Conservation (phyloP, 352 stramenopile species). For the Globisporangium orthogonon region DNA sequence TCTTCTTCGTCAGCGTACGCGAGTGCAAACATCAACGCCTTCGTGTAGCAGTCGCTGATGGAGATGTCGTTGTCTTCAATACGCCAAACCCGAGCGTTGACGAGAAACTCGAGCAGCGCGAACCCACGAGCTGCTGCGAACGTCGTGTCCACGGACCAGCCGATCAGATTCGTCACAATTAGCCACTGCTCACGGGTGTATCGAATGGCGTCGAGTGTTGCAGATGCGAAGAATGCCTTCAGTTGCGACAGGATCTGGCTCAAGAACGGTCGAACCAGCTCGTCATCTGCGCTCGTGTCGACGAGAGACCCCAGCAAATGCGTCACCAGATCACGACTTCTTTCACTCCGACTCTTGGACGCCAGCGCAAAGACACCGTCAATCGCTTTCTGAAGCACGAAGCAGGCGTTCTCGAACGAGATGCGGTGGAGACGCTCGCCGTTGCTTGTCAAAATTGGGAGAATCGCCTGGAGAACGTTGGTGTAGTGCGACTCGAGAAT, state of each 20-base stretch:
- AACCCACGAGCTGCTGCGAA: conserved; percentile 54
- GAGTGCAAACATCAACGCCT: conserved; percentile 58
- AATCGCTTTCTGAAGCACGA: conserved; percentile 54
- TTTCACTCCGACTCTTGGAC: conserved; percentile 28
- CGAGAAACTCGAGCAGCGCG: conserved; percentile 51
- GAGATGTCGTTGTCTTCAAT: conserved; percentile 41
- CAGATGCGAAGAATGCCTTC: conserved; percentile 24
- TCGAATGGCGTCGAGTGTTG: conserved; percentile 22
- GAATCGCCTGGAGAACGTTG: conserved; percentile 33
- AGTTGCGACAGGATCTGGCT: conserved; percentile 36
- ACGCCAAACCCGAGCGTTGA: conserved; percentile 50
- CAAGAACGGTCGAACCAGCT: conserved; percentile 57
- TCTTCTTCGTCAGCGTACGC: conserved; percentile 10
- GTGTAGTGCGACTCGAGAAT: conserved; percentile 47
- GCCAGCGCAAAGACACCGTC: conserved; percentile 50
- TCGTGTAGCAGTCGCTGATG: conserved; percentile 56
- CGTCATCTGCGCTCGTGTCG: conserved; percentile 51
- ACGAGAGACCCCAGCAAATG: conserved; percentile 44
- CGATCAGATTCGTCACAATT: conserved; percentile 54
- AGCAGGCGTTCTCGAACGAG: conserved; percentile 58
- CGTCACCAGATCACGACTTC: conserved; percentile 25
- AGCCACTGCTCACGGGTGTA: conserved; percentile 54
- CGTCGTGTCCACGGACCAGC: conserved; percentile 34
- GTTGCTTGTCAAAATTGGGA: conserved; percentile 33
- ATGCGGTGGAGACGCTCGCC: conserved; percentile 12